These are phyloP conservation scores for Rosa hybrid DNA, from an alignment of 331 rosid genomes.

Conservation along the genomic window DNA sequence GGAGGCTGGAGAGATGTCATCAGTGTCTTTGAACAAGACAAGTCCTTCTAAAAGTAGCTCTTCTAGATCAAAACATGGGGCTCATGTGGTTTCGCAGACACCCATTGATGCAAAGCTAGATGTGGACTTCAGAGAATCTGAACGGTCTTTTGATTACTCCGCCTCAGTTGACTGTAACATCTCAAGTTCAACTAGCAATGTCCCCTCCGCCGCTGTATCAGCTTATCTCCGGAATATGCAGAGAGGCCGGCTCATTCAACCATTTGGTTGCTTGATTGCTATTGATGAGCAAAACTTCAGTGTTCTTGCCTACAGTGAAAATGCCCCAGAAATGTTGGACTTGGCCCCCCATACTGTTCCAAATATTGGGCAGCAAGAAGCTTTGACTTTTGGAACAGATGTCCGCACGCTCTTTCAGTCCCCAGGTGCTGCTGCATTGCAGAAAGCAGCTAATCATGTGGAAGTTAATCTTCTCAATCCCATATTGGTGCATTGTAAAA, in stretches of 20 bases:
- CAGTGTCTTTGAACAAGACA: conserved; percentile 32
- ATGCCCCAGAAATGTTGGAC: conserved; percentile 52
- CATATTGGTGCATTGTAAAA: conserved; percentile 40
- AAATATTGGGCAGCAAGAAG: conserved; percentile 42
- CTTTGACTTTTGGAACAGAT: conserved; percentile 43
- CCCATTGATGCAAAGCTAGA: conserved; percentile 48
- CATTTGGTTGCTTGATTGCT: conserved; percentile 50
- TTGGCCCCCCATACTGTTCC: conserved; percentile 51
- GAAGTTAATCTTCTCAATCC: conserved; percentile 49
- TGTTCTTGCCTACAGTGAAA: conserved; percentile 45
- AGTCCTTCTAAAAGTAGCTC: conserved; percentile 32
- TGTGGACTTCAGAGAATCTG: conserved; percentile 32
- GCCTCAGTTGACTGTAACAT: conserved; percentile 34
- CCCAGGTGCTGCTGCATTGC: conserved; percentile 45
- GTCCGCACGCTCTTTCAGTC: conserved; percentile 40
- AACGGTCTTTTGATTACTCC: conserved; percentile 30
- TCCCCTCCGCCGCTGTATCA: conserved; percentile 39
- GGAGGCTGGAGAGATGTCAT: conserved; percentile 35
- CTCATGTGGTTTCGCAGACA: conserved; percentile 34
- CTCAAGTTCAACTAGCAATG: conserved; percentile 36
- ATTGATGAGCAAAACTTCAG: conserved; percentile 34
- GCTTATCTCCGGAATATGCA: conserved; percentile 46
- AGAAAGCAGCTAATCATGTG: conserved; percentile 37
- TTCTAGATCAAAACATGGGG: conserved; percentile 30
- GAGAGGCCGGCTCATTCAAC: conserved; percentile 45